These are phyloP conservation scores for Lonicera japonica DNA, from an alignment of 129 eudicot genomes.

Conservation along the genomic window DNA sequence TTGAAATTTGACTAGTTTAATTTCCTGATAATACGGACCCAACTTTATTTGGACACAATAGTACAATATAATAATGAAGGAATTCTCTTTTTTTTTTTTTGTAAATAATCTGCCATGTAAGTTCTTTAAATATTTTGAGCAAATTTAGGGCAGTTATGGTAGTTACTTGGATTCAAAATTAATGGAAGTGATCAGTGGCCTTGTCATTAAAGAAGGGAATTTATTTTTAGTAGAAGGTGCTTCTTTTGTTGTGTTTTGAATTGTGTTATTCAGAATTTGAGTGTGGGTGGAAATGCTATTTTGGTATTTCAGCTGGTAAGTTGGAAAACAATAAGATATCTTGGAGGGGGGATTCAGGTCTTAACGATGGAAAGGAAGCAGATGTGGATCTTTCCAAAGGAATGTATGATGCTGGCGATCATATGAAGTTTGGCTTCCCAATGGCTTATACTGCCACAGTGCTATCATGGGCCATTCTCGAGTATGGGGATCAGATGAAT, in stretches of 20 bases:
- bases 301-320: slow-evolving; percentile 74
- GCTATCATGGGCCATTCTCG: slow-evolving; percentile 91
- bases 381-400: slow-evolving; percentile 83
- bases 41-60: neutral
- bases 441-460: slow-evolving; percentile 97
- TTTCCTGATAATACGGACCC: neutral
- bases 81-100: too few species aligned
- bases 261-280: neutral
- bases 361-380: slow-evolving; percentile 75
- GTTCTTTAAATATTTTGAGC: too few species aligned
- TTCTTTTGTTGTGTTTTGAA: neutral
- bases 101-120: too few species aligned
- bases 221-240: neutral
- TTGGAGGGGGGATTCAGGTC: slow-evolving; percentile 96
- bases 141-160: too few species aligned
- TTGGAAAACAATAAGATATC: slow-evolving; percentile 57
- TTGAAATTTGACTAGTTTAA: neutral
- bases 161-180: neutral
- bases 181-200: neutral
- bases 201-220: neutral
- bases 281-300: neutral
- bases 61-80: too few species aligned
- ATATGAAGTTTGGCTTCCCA: slow-evolving; percentile 93
- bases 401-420: slow-evolving; percentile 98
- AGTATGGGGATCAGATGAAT: slow-evolving; percentile 96